Percentiles rank a stretch among this genome's conserved stretches.
phyloP scores from a whole-genome alignment of 1,284 basidiomycete species.

The Cutaneotrichosporon mucoides region DNA sequence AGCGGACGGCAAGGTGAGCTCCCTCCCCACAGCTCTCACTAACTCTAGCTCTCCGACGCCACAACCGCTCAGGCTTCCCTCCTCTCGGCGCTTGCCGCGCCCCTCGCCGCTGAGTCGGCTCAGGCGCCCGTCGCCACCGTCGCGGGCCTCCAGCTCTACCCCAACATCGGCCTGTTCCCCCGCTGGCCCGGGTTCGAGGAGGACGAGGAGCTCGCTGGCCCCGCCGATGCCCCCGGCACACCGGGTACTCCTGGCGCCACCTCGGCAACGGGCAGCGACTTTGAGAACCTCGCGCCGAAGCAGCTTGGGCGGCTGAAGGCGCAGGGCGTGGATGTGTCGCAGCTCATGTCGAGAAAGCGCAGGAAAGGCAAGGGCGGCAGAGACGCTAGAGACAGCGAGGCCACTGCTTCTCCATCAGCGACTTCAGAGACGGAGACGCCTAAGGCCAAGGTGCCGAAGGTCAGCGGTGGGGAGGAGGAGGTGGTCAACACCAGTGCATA shows the following conservation, averaged over 20 bases:
- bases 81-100: background rate
- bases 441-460: too few relatives aligned
- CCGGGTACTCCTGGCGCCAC: conserved; percentile 14
- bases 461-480: too few relatives aligned
- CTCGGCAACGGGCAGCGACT: conserved; percentile 3
- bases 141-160: conserved; percentile 32
- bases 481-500: too few relatives aligned
- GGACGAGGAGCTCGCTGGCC: conserved; percentile 36
- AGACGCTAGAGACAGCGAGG: background rate
- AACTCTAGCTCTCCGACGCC: too few relatives aligned
- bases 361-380: conserved; percentile 13
- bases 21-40: too few relatives aligned
- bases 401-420: too few relatives aligned
- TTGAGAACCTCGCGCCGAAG: conserved; percentile 29
- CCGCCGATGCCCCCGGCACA: background rate
- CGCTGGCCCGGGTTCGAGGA: conserved; percentile 48
- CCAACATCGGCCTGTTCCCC: conserved; percentile 39
- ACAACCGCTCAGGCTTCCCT: background rate
- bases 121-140: background rate
- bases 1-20: conserved; percentile 20
- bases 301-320: conserved; percentile 44
- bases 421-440: too few relatives aligned
- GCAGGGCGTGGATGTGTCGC: conserved; percentile 39
- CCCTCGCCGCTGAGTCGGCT: conserved; percentile 6
- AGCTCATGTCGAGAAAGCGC: conserved; percentile 30